A percentile compares a stretch with the other conserved stretches of the same genome.
These are phyloP conservation scores for Castanopsis chinensis DNA, from an alignment of 306 rosid species.

Conservation along the genomic window DNA sequence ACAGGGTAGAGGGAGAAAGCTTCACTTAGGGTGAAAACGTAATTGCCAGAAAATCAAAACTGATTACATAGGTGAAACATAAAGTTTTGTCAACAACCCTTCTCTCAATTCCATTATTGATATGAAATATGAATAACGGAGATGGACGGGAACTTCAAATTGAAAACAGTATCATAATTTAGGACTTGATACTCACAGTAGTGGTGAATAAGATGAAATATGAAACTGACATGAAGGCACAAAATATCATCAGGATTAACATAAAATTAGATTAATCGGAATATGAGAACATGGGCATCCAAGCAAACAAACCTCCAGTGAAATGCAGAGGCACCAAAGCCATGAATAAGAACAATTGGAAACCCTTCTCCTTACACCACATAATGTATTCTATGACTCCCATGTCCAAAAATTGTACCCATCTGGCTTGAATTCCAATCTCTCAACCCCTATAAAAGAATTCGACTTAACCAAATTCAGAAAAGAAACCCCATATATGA, in stretches of 20 bases:
- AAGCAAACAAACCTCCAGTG: constrained; percentile 74
- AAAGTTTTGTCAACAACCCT: too few species aligned
- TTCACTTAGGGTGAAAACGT: too few species aligned
- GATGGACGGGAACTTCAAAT: too few species aligned
- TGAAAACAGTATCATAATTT: too few species aligned
- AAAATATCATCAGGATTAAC: background rate
- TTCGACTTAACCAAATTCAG: constrained; percentile 5
- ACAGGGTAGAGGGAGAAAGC: too few species aligned
- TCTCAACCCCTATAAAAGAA: constrained; percentile 54
- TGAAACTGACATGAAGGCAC: background rate
- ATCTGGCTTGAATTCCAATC: constrained; percentile 62
- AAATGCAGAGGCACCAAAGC: constrained; percentile 92
- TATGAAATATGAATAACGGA: too few species aligned
- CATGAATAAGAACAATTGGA: constrained; percentile 86
- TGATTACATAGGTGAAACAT: too few species aligned
- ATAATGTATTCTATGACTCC: constrained; percentile 82
- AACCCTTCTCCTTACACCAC: constrained; percentile 95
- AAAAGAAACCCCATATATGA: background rate
- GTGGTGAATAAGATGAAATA: background rate
- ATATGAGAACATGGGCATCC: background rate
- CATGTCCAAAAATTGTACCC: constrained; percentile 92
- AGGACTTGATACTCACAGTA: too few species aligned
- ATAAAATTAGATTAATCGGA: background rate
- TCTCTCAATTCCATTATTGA: too few species aligned
- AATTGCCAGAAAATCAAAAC: too few species aligned